A percentile compares a stretch with the other conserved stretches of the same genome.
These are phyloP conservation scores for Verticillium longisporum DNA, from an alignment of 2,329 filamentous ascomycete species.

Conservation along the genomic window DNA sequence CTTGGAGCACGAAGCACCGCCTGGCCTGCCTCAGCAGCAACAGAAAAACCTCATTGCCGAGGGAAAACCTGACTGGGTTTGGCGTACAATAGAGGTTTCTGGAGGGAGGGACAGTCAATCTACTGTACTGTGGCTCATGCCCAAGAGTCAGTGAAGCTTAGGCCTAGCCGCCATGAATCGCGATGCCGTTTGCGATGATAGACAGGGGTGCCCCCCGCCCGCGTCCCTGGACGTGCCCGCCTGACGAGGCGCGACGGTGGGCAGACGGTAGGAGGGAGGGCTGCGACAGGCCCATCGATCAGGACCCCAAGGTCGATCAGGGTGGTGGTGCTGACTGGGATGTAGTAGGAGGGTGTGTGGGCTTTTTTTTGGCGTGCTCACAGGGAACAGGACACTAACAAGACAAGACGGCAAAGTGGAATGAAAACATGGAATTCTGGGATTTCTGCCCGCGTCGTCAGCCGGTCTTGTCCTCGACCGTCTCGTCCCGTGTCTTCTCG, in stretches of 20 bases:
- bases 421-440: slow-evolving; percentile 3
- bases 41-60: neutral
- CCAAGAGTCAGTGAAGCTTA: neutral
- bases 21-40: neutral
- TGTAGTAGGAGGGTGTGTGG: neutral
- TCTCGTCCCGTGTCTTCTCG: neutral
- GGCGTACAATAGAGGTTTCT: neutral
- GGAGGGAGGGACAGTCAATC: neutral
- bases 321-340: neutral
- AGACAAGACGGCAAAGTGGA: slow-evolving; percentile 1
- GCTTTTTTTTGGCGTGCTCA: neutral
- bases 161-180: neutral
- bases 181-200: neutral
- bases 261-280: neutral
- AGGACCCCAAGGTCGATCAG: neutral
- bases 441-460: neutral
- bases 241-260: neutral
- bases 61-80: neutral
- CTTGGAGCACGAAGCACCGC: neutral
- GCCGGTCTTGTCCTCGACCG: neutral
- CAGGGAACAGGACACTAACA: neutral
- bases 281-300: neutral
- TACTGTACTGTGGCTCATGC: neutral
- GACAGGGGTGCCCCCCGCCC: neutral
- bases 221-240: neutral